These are phyloP conservation scores for Tolypocladium capitatum DNA, from an alignment of 2,329 filamentous ascomycete genomes.

Conservation along the genomic window DNA sequence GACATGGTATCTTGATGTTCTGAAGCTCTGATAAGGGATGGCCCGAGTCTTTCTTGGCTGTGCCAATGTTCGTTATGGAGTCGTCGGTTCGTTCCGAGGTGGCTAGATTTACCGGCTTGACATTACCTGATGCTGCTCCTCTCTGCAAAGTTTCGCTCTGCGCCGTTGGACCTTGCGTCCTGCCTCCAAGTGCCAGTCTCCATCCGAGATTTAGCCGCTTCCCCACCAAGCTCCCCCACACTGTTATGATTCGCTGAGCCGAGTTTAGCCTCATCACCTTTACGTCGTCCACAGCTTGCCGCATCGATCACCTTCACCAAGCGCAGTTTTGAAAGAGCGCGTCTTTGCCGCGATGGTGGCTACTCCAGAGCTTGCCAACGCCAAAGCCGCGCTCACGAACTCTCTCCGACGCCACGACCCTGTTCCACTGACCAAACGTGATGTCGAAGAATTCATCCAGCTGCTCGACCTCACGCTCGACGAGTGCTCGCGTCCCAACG, in stretches of 20 bases:
- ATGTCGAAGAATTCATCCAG: constrained; percentile 56
- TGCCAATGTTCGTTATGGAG: too few relatives aligned
- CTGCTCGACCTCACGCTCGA: constrained; percentile 50
- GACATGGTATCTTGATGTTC: neutral
- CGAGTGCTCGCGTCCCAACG: constrained; percentile 66
- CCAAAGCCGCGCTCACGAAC: constrained; percentile 66
- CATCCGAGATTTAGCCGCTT: neutral
- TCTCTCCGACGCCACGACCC: constrained; percentile 63
- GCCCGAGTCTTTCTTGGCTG: too few relatives aligned
- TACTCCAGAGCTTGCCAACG: constrained; percentile 59
- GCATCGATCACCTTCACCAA: neutral
- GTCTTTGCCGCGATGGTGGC: constrained; percentile 35
- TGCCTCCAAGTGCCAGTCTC: too few relatives aligned
- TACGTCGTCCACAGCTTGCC: neutral
- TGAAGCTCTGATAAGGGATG: neutral
- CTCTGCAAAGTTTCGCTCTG: too few relatives aligned
- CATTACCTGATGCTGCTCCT: neutral
- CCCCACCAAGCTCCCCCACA: neutral
- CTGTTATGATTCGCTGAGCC: neutral
- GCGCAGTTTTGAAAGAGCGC: neutral
- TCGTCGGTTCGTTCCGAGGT: neutral
- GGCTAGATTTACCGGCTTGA: neutral
- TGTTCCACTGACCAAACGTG: constrained; percentile 51
- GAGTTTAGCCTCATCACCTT: neutral
- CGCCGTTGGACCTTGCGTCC: too few relatives aligned